Conservation (phyloP, 768 basidiomycete genomes). For the Russula abietina region DNA sequence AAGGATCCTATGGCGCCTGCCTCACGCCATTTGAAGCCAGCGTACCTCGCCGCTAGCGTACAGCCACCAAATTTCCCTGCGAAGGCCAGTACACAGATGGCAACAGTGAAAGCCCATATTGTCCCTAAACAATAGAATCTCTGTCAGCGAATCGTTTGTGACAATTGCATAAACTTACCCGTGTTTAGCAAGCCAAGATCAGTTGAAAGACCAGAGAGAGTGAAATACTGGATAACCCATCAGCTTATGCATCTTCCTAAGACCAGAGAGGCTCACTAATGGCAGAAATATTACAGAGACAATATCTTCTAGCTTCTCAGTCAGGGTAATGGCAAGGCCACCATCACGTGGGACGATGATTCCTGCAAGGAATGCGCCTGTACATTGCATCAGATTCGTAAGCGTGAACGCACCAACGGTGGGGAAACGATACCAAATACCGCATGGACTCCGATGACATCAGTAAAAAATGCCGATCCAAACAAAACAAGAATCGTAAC, state of each 20-base stretch:
- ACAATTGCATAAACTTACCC: constrained; percentile 36
- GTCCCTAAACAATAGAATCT: constrained; percentile 39
- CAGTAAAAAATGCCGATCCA: constrained; percentile 87
- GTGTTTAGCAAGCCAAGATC: constrained; percentile 78
- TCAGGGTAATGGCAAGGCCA: constrained; percentile 78
- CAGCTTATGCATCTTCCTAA: not conserved
- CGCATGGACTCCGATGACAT: constrained; percentile 85
- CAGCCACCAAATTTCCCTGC: constrained; percentile 87
- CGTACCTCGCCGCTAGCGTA: constrained; percentile 54
- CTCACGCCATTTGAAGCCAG: constrained; percentile 78
- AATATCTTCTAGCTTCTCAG: constrained; percentile 96
- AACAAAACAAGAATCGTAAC: constrained; percentile 74
- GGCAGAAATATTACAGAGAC: constrained; percentile 86
- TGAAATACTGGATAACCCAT: constrained; percentile 63
- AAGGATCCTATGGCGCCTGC: constrained; percentile 77
- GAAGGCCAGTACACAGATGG: constrained; percentile 75
- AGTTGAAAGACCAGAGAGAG: constrained; percentile 84
- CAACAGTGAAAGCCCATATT: constrained; percentile 85
- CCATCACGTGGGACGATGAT: constrained; percentile 83
- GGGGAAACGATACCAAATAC: constrained; percentile 60
- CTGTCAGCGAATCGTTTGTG: not conserved
- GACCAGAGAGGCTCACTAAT: constrained; percentile 42
- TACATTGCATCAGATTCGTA: not conserved
- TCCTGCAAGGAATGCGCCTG: constrained; percentile 77
- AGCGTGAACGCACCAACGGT: not conserved